Percentiles rank a stretch among this genome's conserved stretches.
Conservation (phyloP, 768 basidiomycete genomes). For the Phallus indusiatus region DNA sequence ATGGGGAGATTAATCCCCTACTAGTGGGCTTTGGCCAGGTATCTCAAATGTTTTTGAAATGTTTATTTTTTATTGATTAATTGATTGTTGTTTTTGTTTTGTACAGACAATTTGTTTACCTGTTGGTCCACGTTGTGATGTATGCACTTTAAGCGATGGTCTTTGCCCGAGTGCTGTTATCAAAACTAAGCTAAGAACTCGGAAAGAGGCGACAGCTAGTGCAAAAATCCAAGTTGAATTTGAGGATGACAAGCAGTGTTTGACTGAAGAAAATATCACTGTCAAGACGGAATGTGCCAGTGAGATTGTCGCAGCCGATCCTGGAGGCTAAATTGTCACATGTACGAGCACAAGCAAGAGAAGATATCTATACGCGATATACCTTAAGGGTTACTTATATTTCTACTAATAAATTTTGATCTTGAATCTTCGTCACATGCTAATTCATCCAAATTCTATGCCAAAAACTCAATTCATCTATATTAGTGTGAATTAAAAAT, state of each 20-base stretch:
- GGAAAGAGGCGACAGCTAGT: constrained; percentile 4
- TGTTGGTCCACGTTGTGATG: constrained; percentile 52
- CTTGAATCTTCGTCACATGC: no score
- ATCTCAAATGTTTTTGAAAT: constrained; percentile 6
- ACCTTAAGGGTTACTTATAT: no score
- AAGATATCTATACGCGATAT: no score
- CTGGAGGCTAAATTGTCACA: no score
- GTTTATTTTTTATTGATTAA: background rate
- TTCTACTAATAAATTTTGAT: no score
- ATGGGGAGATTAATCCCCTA: constrained; percentile 67
- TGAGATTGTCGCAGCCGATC: no score
- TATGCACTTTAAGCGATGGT: constrained; percentile 48
- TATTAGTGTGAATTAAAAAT: no score
- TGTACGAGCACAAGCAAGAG: no score
- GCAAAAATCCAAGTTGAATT: constrained; percentile 30
- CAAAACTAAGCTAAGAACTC: constrained; percentile 16
- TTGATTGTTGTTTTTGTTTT: background rate
- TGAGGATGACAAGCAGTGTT: constrained; percentile 9
- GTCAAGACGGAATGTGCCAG: no score
- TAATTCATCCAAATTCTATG: no score
- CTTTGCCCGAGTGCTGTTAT: constrained; percentile 60
- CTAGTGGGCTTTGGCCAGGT: constrained; percentile 86
- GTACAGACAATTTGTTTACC: constrained; percentile 58
- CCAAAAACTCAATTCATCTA: no score
- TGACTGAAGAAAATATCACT: no score